Base-by-base conservation (phyloP, 805 yeast genomes). In the Starmerella lactis-condensi region DNA sequence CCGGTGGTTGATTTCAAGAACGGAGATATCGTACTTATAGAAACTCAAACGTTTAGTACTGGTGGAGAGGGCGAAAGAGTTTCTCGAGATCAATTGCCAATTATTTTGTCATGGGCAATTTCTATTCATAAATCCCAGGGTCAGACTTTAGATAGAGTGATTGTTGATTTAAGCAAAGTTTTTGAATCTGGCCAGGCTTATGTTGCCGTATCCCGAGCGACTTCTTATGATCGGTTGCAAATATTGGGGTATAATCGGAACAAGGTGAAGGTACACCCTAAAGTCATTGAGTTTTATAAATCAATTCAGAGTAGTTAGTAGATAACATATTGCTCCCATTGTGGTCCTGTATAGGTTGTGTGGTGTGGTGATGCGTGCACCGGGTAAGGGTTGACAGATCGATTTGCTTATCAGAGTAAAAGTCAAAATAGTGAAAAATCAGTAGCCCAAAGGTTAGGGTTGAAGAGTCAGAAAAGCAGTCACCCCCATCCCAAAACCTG, bases 111-210 rank as follows among this genome's bases (percentile, higher is more conserved):
- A 0, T 89, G 96, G 95, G 82, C 98, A 0, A 54, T 89, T 32
- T 82, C 95, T 0, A 85, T 89, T 31, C 98, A 89, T 50, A 85
- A 85, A 54, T 75, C 96, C 0, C 98, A 85, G 53, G 98, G 98
- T 1, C 83, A 85, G 53, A 76, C 96, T 0, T 52, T 82, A 22
- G 69, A 72, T 2, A 60, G 71, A 26, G 79, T 78, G 2, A 62
- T 66, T 35, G 93, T 85, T 5, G 93, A 89, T 51, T 60, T 89
- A 37, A 58, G 62, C 17, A 61, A 64, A 34, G 71, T 77, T 2
- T 85, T 85, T 53, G 96, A 82, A 46, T 72, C 69, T 34, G 98
- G 98, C 0, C 98, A 89, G 50, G 92, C 93, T 0, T 89, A 89
- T 50, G 98, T 89, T 15, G 98, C 98, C 0, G 57, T 89, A 20